These are phyloP conservation scores for Saxophila tyrrhenica DNA, from an alignment of 495 filamentous ascomycete genomes.

Conservation along the genomic window DNA sequence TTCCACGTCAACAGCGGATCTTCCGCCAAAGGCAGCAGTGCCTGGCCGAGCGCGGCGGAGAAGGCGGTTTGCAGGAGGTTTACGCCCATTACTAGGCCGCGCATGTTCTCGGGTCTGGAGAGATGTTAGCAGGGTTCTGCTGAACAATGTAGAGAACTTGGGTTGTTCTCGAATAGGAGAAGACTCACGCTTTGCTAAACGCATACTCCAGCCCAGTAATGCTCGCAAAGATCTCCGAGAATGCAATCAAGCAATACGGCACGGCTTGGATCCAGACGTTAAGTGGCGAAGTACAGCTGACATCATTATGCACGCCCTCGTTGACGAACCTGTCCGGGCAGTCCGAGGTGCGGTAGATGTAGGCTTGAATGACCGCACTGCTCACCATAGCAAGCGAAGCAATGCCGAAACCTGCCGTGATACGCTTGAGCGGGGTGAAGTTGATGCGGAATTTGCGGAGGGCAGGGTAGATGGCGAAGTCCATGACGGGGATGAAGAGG, in stretches of 20 bases:
- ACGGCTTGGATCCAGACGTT: conserved; percentile 32
- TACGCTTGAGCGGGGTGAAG: conserved; percentile 64
- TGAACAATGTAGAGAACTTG: too few relatives aligned
- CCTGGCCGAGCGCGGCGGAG: conserved; percentile 42
- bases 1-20: conserved; percentile 49
- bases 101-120: conserved; percentile 60
- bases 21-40: conserved; percentile 42
- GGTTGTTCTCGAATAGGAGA: too few relatives aligned
- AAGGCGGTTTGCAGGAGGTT: conserved; percentile 46
- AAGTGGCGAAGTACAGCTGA: conserved; percentile 36
- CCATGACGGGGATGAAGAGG: conserved; percentile 57
- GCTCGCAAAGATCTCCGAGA: conserved; percentile 57
- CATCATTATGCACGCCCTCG: conserved; percentile 20
- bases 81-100: conserved; percentile 54
- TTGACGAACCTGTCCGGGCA: conserved; percentile 23
- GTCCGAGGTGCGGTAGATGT: conserved; percentile 51
- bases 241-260: conserved; percentile 43
- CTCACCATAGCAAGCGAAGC: conserved; percentile 51
- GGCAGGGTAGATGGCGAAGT: conserved; percentile 54
- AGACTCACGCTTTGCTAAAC: conserved; percentile 57
- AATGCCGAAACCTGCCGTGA: conserved; percentile 57
- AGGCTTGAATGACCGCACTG: conserved; percentile 58
- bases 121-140: too few relatives aligned
- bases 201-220: conserved; percentile 62
- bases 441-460: conserved; percentile 51